Conservation (phyloP, 768 basidiomycete genomes). For the Cyathus striatus region DNA sequence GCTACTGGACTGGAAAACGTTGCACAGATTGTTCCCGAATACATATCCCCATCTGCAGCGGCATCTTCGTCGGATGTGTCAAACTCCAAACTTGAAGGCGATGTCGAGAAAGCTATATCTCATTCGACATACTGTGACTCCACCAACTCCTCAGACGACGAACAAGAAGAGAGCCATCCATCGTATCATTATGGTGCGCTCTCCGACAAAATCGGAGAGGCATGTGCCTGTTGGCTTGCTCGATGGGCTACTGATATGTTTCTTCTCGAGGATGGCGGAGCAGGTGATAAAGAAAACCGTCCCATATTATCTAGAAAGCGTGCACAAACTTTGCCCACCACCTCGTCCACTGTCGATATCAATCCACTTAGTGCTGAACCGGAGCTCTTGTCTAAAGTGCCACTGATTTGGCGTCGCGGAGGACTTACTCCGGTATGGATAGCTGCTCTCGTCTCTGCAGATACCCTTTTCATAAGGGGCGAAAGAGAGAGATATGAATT, state of each 20-base stretch:
- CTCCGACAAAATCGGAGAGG: constrained; percentile 89
- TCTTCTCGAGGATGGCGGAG: constrained; percentile 46
- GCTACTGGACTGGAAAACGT: constrained; percentile 70
- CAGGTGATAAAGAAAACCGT: constrained; percentile 2
- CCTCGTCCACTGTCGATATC: constrained; percentile 5
- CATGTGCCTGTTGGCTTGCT: constrained; percentile 81
- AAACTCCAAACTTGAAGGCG: not conserved
- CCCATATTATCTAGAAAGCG: constrained; percentile 11
- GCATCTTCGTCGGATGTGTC: not conserved
- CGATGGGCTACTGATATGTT: constrained; percentile 84
- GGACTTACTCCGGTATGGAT: constrained; percentile 75
- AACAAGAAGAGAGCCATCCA: constrained; percentile 18
- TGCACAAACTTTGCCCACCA: constrained; percentile 12
- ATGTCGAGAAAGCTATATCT: constrained; percentile 4
- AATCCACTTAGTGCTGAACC: constrained; percentile 6
- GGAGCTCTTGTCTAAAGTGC: constrained; percentile 18
- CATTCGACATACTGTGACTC: constrained; percentile 8
- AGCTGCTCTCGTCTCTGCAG: constrained; percentile 66
- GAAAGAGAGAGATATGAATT: constrained; percentile 81
- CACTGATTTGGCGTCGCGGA: constrained; percentile 67
- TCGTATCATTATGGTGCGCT: constrained; percentile 80
- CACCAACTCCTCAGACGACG: constrained; percentile 6
- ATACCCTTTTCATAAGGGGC: constrained; percentile 72
- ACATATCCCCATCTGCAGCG: constrained; percentile 1
- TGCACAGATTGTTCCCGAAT: constrained; percentile 42